A percentile compares a stretch with the other conserved stretches of the same genome.
These are phyloP conservation scores for Colletotrichum simmondsii DNA, from an alignment of 2,329 filamentous ascomycete species.

Conservation along the genomic window DNA sequence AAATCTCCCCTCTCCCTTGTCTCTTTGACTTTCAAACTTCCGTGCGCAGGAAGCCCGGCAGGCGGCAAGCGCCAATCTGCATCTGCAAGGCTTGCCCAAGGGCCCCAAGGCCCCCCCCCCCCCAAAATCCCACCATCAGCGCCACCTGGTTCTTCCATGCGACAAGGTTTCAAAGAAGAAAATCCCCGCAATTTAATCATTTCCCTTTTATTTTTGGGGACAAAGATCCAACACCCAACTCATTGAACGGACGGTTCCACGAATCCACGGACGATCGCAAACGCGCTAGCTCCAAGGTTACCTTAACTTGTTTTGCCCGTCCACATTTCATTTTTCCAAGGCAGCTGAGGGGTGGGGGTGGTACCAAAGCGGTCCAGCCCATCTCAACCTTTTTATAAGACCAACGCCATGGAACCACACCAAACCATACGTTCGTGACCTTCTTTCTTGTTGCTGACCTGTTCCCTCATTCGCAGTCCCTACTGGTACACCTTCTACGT, in stretches of 20 bases:
- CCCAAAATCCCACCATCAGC: background rate
- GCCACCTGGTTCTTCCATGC: conserved; percentile 31
- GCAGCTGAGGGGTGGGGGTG: background rate
- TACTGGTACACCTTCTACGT: conserved; percentile 39
- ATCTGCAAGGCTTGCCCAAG: background rate
- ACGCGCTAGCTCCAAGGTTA: background rate
- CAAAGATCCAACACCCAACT: background rate
- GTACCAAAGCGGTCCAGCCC: background rate
- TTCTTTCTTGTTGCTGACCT: background rate
- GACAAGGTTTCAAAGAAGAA: conserved; percentile 12
- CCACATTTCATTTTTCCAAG: background rate
- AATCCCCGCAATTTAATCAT: conserved; percentile 15
- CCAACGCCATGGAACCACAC: background rate
- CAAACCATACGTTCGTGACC: background rate
- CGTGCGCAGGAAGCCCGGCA: conserved; percentile 5
- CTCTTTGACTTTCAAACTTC: background rate
- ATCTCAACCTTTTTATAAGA: background rate
- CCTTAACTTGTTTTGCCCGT: background rate
- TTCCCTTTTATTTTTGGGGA: conserved; percentile 15
- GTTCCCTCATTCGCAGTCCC: background rate
- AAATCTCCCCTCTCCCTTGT: background rate
- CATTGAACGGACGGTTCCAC: too few species aligned
- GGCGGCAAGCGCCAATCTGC: background rate
- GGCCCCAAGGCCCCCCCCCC: too few species aligned
- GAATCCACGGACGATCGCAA: background rate